Conservation (phyloP, 257 asterid genomes). For the Solanum lycopersicoides region DNA sequence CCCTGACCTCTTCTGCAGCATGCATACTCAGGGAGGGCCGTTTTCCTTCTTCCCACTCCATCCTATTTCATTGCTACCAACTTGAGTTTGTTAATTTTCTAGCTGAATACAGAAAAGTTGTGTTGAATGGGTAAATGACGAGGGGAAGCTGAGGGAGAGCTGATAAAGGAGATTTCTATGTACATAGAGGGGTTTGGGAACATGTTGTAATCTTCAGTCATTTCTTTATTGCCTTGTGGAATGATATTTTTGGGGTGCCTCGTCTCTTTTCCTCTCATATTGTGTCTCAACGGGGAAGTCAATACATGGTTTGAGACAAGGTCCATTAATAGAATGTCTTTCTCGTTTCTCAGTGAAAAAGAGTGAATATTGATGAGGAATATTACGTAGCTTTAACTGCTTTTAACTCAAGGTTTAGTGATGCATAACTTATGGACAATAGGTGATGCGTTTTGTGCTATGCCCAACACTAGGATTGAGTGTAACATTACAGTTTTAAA, state of each 20-base stretch:
- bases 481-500: background rate
- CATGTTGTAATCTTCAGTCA: background rate
- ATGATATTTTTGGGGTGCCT: background rate
- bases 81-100: background rate
- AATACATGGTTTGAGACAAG: background rate
- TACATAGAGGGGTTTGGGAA: background rate
- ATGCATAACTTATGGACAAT: background rate
- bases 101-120: background rate
- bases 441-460: background rate
- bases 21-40: background rate
- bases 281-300: background rate
- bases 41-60: background rate
- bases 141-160: background rate
- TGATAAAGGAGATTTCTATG: background rate
- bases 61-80: background rate
- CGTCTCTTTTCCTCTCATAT: background rate
- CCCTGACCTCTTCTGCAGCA: background rate
- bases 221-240: background rate
- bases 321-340: background rate
- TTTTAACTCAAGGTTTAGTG: background rate
- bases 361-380: background rate
- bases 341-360: background rate
- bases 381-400: background rate
- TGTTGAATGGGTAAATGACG: background rate
- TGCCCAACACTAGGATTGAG: background rate